Percentiles rank a stretch among this genome's conserved stretches.
phyloP scores from a whole-genome alignment of 805 yeast genomes.

The Starmerella potacharoeniae region DNA sequence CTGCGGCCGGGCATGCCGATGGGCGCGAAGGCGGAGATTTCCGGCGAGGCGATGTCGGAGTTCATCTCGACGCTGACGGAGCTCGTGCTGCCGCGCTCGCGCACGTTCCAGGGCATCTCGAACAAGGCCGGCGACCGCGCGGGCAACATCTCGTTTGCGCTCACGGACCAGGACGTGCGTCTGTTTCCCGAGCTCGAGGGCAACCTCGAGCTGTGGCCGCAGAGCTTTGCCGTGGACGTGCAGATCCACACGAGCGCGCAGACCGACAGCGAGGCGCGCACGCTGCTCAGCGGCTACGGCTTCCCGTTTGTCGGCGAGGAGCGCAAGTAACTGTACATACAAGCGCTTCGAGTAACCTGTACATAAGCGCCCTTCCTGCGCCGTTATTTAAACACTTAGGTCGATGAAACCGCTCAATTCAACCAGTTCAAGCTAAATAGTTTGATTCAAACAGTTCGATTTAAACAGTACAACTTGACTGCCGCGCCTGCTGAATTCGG shows the following conservation, averaged over 20 bases:
- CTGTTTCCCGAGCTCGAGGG: conserved; percentile 89
- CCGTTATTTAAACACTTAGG: too few species aligned
- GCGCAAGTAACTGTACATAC: background rate
- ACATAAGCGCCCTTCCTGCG: conserved; percentile 2
- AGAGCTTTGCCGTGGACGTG: conserved; percentile 73
- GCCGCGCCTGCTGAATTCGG: too few species aligned
- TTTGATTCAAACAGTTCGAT: background rate
- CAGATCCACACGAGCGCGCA: conserved; percentile 81
- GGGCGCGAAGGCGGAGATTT: conserved; percentile 75
- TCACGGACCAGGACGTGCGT: conserved; percentile 62
- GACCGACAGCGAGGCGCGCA: conserved; percentile 80
- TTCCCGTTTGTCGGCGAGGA: conserved; percentile 52
- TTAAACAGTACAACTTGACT: too few species aligned
- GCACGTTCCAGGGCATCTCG: conserved; percentile 72
- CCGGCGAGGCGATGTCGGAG: conserved; percentile 75
- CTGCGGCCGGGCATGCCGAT: conserved; percentile 77
- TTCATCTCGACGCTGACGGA: conserved; percentile 80
- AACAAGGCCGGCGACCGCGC: conserved; percentile 67
- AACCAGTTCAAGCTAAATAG: background rate
- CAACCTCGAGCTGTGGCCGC: conserved; percentile 82
- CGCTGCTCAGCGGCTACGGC: conserved; percentile 69
- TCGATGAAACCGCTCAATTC: background rate
- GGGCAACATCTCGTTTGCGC: conserved; percentile 80
- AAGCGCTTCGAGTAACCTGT: background rate
- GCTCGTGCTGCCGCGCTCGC: conserved; percentile 82